Evolutionary conservation across 257 asterid species (phyloP), one percentile per base, ranked within the genome.

Genomic region (Solanum etuberosum): DNA sequence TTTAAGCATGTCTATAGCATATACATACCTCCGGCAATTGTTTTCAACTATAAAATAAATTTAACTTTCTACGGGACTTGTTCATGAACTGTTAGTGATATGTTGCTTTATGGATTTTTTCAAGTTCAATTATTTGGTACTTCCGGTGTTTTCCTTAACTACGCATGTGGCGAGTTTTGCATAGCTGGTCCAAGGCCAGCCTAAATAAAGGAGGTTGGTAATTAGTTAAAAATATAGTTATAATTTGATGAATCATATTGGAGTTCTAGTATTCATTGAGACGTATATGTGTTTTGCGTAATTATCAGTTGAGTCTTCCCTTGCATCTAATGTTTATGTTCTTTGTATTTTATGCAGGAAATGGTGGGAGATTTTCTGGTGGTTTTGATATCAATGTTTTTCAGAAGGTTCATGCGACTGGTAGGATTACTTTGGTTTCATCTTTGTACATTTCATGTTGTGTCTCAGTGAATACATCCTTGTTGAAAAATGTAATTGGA

Each of bases 381-480:
- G 99, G 99, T 81, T 95, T 95, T 83, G 99, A 97, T 91, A 95
- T 97, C 88, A 97, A 95, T 86, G 99, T 95, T 72, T 96, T 97
- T 72, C 95, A 92, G 86, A 89, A 38, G 43, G 94, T 94, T 83
- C 99, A 96, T 85, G 85, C 86, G 90, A 88, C 94, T 74, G 98
- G 99, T 97, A 90, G 61, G 88, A 48, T 15, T 67, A 70, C 81
- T 40, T 83, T 80, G 38, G 15, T 80, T 20, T 81, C 85, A 46
- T 81, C 42, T 81, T 43, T 11, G 63, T 48, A 80, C 18, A 35
- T 51, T 81, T 25, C 63, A 48, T 48, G 29, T 81, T 67, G 63
- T 84, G 84, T 81, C 85, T 81, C 29, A 48, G 15, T 80, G 70
- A 59, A 70, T 15, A 20, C 85, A 77, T 48, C 40, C 37, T 65